Evolutionary conservation across 305 asterid genomes (phyloP).

Genomic region (Rubia balearica): DNA sequence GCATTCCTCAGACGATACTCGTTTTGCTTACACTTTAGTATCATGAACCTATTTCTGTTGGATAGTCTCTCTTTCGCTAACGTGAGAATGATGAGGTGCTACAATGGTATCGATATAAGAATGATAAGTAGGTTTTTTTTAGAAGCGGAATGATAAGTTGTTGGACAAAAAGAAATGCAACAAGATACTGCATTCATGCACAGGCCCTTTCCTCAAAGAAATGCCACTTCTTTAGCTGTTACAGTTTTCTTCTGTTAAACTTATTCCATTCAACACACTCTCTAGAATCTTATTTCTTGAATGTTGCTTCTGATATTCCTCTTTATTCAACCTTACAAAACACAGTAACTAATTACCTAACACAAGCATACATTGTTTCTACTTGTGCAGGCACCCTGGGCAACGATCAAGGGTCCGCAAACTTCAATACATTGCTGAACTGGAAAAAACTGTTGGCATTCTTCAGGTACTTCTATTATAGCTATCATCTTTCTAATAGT

Average conservation of each 20-base stretch:
- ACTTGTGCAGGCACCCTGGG: slow-evolving; percentile 66
- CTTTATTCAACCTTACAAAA: not conserved
- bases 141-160: too few species aligned
- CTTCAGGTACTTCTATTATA: slow-evolving; percentile 48
- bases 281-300: not conserved
- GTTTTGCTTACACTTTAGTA: not conserved
- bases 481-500: not conserved
- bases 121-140: not conserved
- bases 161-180: too few species aligned
- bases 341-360: not conserved
- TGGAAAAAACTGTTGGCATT: slow-evolving; percentile 55
- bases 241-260: not conserved
- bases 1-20: not conserved
- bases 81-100: not conserved
- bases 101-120: not conserved
- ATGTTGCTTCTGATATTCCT: not conserved
- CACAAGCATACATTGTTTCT: not conserved
- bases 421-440: slow-evolving; percentile 74
- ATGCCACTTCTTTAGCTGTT: not conserved
- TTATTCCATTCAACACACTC: not conserved
- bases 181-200: not conserved
- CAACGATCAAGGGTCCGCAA: slow-evolving; percentile 80
- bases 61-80: not conserved
- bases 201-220: not conserved
- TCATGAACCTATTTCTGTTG: not conserved